A percentile compares a stretch with the other conserved stretches of the same genome.
phyloP scores from a whole-genome alignment of 768 basidiomycete species.

The Bullera alba region DNA sequence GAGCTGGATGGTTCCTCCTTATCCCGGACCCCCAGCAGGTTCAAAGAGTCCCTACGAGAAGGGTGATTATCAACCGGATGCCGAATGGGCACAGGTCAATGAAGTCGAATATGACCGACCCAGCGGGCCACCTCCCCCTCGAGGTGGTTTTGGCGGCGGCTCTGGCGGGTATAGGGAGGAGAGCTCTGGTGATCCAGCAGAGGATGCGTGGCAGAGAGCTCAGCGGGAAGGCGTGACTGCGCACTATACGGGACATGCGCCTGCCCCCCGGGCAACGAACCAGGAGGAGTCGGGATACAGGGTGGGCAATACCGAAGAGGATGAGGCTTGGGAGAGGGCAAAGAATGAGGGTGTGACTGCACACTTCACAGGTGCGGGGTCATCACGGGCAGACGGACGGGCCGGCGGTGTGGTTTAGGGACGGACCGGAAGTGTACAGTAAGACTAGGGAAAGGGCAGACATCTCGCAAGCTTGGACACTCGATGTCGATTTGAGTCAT shows the following conservation, averaged over 20 bases:
- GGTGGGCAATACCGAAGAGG: constrained; percentile 38
- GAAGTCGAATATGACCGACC: constrained; percentile 3
- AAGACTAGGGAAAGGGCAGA: too few species aligned
- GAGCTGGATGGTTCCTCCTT: constrained; percentile 42
- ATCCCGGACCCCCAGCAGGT: constrained; percentile 32
- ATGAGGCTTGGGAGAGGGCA: constrained; percentile 44
- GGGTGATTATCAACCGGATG: constrained; percentile 34
- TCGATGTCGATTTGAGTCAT: too few species aligned
- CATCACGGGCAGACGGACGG: neutral
- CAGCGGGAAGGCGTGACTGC: constrained; percentile 26
- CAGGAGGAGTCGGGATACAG: constrained; percentile 17
- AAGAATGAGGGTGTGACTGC: constrained; percentile 37
- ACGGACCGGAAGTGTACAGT: too few species aligned
- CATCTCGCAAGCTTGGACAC: too few species aligned
- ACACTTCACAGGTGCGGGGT: constrained; percentile 24
- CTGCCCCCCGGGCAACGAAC: neutral
- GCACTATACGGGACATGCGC: constrained; percentile 30
- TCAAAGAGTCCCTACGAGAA: constrained; percentile 27
- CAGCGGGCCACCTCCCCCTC: neutral
- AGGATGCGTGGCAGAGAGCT: constrained; percentile 28
- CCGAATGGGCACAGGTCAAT: constrained; percentile 26
- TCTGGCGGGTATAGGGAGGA: neutral
- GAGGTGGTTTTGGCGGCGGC: neutral
- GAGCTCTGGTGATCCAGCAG: constrained; percentile 13
- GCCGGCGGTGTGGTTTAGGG: too few species aligned